Base-by-base conservation (phyloP, 768 basidiomycete genomes). In the Cystofilobasidium bisporidii region DNA sequence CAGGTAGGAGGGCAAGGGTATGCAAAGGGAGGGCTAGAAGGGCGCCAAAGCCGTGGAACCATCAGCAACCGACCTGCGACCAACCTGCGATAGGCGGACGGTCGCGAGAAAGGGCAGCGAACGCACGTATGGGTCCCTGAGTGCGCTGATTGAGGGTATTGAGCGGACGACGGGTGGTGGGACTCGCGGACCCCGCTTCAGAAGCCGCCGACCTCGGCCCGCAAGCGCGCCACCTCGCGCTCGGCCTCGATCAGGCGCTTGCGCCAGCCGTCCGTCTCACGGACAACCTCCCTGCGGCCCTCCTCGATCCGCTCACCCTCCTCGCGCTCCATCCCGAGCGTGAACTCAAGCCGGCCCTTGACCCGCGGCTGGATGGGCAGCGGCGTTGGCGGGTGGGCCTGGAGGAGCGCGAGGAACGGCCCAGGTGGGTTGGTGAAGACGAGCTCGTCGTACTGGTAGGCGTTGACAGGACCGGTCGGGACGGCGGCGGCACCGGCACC, bases 361-460 rank as follows among this genome's bases (percentile, higher is more conserved):
- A 78, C 78, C 36, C 75, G 22, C 41, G 73, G 73, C 53, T 70
- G 71, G 1, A 61, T 47, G 0, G 89, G 87, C 0, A 98, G 79
- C 3, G 85, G 85, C 0, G 88, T 92, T 0, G 93, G 91, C 1
- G 89, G 86, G 74, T 93, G 83, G n/a, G 81, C 78, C 0, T 85
- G 87, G 61, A 98, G 83, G 60, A 88, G 81, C 72, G 85, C 84
- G 70, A 96, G 83, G 79, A 98, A 92, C 43, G 85, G 81, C 67
- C 88, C 86, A 71, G 87, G 90, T 0, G 96, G 96, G 72, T 98
- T 94, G 74, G 86, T 83, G 79, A 99, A 98, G 61, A 98, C 90
- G 71, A 98, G 83, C 78, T 99, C 96, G 77, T 98, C 94, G 78
- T 98, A 98, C 74, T 98, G 94, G 93, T 94, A 99, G 0, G 91